Evolutionary conservation across 306 rosid species (phyloP), one percentile per base, ranked within the genome.

Genomic region (Geum urbanum): DNA sequence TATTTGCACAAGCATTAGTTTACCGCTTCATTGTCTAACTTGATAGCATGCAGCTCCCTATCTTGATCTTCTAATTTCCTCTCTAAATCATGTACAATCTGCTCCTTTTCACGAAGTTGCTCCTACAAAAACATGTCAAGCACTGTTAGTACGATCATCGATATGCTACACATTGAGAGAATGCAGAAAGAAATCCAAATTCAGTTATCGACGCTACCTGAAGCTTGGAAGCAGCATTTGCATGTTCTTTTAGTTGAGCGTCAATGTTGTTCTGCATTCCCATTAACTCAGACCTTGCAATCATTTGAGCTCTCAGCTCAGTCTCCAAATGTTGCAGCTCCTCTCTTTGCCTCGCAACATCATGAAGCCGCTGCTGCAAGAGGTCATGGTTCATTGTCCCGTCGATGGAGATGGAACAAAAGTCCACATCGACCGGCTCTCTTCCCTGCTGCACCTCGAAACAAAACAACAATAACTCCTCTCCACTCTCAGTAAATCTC

Each of bases 381-480:
- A 86, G 83, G 60, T 87, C 95, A 69, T 75, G 74, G 73, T 87
- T 91, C 54, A 79, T 71, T 68, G 84, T 72, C 52, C 91, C 97
- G 79, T 89, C 95, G 27, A 91, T 84, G 41, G 96, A 78, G 47
- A 88, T 86, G 19, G 99, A 95, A 84, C 92, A 86, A 79, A 83
- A 91, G 71, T 85, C 92, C 71, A 91, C 86, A 86, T 91, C 92
- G 70, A 87, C 85, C 22, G 89, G 97, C 86, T 83, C 97, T 80
- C 97, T 89, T 81, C 96, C 95, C 62, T 84, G 96, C 96, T 91
- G 97, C 87, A 95, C 95, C 97, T 91, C 86, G 95, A 86, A 66
- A 83, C 37, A 32, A 32, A 70, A 80, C 64, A 79, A 53, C 75
- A 32, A 1, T 32, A 80, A 77, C 77, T 81, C 76, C 75, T 80